Percentiles rank a stretch among this genome's conserved stretches.
phyloP scores from a whole-genome alignment of 2,329 filamentous ascomycete species.

The Albophoma yamanashiensis region DNA sequence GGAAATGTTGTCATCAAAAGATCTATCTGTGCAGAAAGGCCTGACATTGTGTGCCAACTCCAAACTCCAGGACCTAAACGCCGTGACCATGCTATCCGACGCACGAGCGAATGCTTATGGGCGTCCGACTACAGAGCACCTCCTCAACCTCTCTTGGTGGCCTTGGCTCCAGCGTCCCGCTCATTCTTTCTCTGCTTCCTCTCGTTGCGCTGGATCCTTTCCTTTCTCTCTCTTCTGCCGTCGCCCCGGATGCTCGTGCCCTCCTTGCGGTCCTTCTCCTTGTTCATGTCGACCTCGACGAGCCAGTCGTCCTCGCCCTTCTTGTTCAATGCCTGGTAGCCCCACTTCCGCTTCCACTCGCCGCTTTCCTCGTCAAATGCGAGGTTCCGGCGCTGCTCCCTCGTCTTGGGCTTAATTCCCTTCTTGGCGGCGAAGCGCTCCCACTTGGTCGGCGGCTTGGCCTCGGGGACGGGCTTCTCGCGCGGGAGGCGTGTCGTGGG shows the following conservation, averaged over 20 bases:
- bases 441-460: constrained; percentile 85
- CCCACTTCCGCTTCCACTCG: constrained; percentile 92
- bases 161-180: constrained; percentile 26
- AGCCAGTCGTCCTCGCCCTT: constrained; percentile 76
- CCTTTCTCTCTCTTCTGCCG: constrained; percentile 53
- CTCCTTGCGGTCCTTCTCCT: constrained; percentile 52
- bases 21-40: constrained; percentile 1
- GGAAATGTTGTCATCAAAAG: not conserved
- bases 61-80: constrained; percentile 19
- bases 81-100: constrained; percentile 5
- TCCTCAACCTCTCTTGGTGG: constrained; percentile 10
- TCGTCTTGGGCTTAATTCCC: constrained; percentile 83
- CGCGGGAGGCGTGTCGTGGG: constrained; percentile 65
- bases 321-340: constrained; percentile 86
- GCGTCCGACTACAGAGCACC: not conserved
- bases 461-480: constrained; percentile 80
- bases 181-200: constrained; percentile 58
- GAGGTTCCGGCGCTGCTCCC: constrained; percentile 63
- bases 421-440: constrained; percentile 94
- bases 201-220: constrained; percentile 62
- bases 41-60: constrained; percentile 13
- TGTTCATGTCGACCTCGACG: constrained; percentile 79
- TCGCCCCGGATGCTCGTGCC: constrained; percentile 51
- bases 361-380: constrained; percentile 75
- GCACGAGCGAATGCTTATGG: not conserved